Evolutionary conservation across 371 early-diverging fungal genomes (phyloP).

Genomic region (Apophysomyces sp.): DNA sequence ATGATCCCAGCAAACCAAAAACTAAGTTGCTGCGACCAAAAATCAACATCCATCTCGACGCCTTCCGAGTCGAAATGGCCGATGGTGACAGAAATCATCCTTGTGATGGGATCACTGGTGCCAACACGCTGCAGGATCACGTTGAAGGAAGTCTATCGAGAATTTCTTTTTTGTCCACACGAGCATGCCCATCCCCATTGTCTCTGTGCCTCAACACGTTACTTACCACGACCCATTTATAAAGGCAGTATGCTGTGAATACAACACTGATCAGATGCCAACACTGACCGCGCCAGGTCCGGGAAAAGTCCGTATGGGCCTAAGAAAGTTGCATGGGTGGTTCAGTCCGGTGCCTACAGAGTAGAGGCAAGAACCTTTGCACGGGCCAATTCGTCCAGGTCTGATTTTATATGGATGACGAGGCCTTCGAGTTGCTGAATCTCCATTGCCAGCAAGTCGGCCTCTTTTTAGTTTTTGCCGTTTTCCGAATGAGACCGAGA

Average conservation of each 20-base stretch:
- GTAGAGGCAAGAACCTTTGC: conserved; percentile 11
- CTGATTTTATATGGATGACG: conserved; percentile 28
- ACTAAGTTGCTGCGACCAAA: conserved; percentile 91
- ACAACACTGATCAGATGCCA: conserved; percentile 76
- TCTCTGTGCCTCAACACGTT: neutral
- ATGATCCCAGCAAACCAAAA: conserved; percentile 90
- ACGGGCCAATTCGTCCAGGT: conserved; percentile 37
- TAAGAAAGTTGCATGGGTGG: conserved; percentile 35
- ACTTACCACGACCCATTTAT: conserved; percentile 76
- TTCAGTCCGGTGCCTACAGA: conserved; percentile 29
- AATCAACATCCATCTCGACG: conserved; percentile 69
- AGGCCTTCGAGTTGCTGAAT: conserved; percentile 33
- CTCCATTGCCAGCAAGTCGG: conserved; percentile 25
- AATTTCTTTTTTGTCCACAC: too few relatives aligned
- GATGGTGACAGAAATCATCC: conserved; percentile 68
- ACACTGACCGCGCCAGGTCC: conserved; percentile 77
- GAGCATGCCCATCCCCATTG: too few relatives aligned
- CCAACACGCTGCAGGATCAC: conserved; percentile 76
- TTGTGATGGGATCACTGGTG: conserved; percentile 85
- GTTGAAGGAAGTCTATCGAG: conserved; percentile 66
- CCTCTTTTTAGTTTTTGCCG: conserved; percentile 4
- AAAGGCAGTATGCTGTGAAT: conserved; percentile 88
- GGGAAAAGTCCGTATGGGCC: conserved; percentile 62
- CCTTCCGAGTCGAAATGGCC: conserved; percentile 46
- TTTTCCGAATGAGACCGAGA: too few relatives aligned